phyloP scores from a whole-genome alignment of 768 basidiomycete species.

The Lepiota subincarnata region DNA sequence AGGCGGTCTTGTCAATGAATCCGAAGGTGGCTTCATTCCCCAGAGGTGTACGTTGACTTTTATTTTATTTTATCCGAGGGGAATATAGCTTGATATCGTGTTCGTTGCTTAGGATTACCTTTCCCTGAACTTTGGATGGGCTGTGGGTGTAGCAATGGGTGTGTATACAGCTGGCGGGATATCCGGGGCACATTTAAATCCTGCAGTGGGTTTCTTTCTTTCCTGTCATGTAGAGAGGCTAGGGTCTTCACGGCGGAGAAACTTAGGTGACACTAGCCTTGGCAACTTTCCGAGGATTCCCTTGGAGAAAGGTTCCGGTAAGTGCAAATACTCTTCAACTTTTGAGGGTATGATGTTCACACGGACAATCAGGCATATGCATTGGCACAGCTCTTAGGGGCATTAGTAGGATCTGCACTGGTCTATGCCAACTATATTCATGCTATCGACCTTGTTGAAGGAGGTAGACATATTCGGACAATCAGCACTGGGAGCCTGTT shows the following conservation, averaged over 20 bases:
- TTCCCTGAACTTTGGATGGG: slow-evolving; percentile 55
- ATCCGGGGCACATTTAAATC: slow-evolving; percentile 76
- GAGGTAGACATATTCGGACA: slow-evolving; percentile 50
- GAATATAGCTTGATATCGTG: not conserved
- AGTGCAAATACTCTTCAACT: slow-evolving; percentile 3
- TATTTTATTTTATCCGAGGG: not conserved
- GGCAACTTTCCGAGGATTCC: slow-evolving; percentile 68
- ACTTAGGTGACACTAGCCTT: slow-evolving; percentile 63
- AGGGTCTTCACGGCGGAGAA: not conserved
- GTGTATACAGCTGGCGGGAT: slow-evolving; percentile 65
- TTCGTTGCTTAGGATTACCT: slow-evolving; percentile 34
- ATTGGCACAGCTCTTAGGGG: slow-evolving; percentile 57
- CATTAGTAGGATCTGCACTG: slow-evolving; percentile 49
- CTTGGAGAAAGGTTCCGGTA: slow-evolving; percentile 76
- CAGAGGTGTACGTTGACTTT: slow-evolving; percentile 50
- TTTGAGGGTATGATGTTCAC: slow-evolving; percentile 7
- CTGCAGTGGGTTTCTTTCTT: slow-evolving; percentile 41
- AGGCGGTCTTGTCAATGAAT: slow-evolving; percentile 47
- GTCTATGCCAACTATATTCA: slow-evolving; percentile 64
- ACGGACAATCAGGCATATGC: slow-evolving; percentile 21
- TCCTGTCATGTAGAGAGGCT: not conserved
- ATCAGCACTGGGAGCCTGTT: slow-evolving; percentile 56
- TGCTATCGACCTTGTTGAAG: slow-evolving; percentile 63
- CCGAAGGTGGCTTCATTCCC: slow-evolving; percentile 39
- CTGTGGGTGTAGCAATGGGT: slow-evolving; percentile 55